Conservation (phyloP, 768 basidiomycete genomes). For the Pulveroboletus sp. region DNA sequence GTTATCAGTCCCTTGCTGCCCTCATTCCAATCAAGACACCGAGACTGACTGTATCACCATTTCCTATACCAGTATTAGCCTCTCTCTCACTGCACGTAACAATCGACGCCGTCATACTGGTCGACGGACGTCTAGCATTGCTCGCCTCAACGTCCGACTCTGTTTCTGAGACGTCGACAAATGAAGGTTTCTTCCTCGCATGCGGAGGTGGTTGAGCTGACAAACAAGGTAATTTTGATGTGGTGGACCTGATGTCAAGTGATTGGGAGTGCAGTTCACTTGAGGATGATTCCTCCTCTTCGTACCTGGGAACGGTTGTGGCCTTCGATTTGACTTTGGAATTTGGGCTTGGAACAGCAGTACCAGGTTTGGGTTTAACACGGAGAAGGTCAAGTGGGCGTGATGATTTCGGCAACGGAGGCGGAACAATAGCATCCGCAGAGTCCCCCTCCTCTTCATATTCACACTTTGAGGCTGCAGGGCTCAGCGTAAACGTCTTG, state of each 20-base stretch:
- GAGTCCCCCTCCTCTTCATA: conserved; percentile 8
- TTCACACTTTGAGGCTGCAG: not conserved
- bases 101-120: not conserved
- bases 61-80: not conserved
- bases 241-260: not conserved
- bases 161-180: conserved; percentile 23
- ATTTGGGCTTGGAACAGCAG: not conserved
- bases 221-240: not conserved
- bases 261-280: not conserved
- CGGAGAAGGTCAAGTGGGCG: conserved; percentile 29
- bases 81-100: too few relatives aligned
- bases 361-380: conserved; percentile 3
- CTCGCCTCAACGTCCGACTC: conserved; percentile 20
- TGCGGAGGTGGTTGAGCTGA: not conserved
- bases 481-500: not conserved
- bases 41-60: conserved; percentile 9
- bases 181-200: conserved; percentile 13
- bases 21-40: not conserved
- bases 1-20: not conserved
- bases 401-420: conserved; percentile 10
- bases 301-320: not conserved
- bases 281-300: conserved; percentile 11
- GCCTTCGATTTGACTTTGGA: conserved; percentile 1
- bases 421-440: not conserved
- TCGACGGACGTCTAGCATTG: conserved; percentile 1